These are phyloP conservation scores for Gamsiella multidivaricata DNA, from an alignment of 192 early-diverging fungal species.

Conservation along the genomic window DNA sequence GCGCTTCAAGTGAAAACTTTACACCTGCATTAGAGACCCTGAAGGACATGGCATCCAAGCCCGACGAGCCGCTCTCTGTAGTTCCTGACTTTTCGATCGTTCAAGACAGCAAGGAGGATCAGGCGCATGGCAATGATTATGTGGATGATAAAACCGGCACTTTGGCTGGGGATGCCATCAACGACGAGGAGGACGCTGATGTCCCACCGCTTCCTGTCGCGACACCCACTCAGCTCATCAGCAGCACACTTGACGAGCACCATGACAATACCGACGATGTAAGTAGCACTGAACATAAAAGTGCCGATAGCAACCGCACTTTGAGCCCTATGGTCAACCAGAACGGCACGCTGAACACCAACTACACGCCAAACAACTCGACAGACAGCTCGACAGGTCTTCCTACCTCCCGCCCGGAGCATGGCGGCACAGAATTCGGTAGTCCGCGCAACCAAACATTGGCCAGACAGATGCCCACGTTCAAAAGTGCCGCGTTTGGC, in stretches of 20 bases:
- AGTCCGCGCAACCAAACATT: constrained; percentile 1
- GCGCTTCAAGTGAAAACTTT: background rate
- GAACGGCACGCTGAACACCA: background rate
- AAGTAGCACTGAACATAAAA: background rate
- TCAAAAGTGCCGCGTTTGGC: background rate
- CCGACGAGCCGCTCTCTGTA: constrained; percentile 21
- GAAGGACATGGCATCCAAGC: constrained; percentile 8
- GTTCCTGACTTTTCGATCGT: constrained; percentile 7
- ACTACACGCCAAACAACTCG: background rate
- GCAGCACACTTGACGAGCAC: background rate
- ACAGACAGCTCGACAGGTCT: background rate
- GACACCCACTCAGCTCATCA: constrained; percentile 18
- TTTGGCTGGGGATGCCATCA: constrained; percentile 26
- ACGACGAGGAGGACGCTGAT: constrained; percentile 9
- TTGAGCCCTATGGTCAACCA: background rate
- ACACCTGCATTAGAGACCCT: background rate
- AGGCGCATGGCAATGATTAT: background rate
- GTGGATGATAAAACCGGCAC: constrained; percentile 8
- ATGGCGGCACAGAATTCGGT: background rate
- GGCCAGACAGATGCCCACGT: background rate
- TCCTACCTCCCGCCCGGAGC: background rate
- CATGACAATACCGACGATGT: background rate
- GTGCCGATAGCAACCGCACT: background rate
- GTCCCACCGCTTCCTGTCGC: background rate
- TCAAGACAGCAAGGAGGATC: background rate